phyloP scores from a whole-genome alignment of 306 rosid genomes.

The Vigna radiata region DNA sequence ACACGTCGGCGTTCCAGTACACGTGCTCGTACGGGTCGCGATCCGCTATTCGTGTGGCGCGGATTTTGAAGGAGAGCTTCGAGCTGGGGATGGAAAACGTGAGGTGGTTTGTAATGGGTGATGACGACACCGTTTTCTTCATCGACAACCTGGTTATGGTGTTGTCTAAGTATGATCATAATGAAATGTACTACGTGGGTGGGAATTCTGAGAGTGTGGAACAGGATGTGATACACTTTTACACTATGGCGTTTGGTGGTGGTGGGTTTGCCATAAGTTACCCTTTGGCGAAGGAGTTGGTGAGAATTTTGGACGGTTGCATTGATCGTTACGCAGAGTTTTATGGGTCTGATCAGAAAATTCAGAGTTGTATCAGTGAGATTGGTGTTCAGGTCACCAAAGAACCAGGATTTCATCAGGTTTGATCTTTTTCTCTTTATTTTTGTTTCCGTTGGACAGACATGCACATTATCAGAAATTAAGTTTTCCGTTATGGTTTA shows the following conservation, averaged over 20 bases:
- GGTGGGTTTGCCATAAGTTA: constrained; percentile 82
- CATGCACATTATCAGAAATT: neutral
- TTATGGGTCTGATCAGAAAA: constrained; percentile 75
- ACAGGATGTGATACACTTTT: constrained; percentile 62
- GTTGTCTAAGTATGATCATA: constrained; percentile 72
- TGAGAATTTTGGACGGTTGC: constrained; percentile 72
- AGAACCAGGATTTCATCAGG: constrained; percentile 86
- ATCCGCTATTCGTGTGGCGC: constrained; percentile 70
- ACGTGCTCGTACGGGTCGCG: constrained; percentile 67
- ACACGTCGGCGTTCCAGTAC: constrained; percentile 66
- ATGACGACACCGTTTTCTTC: constrained; percentile 83
- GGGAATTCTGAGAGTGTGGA: constrained; percentile 82
- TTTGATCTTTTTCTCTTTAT: neutral
- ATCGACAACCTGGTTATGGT: constrained; percentile 63
- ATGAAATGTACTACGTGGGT: constrained; percentile 82
- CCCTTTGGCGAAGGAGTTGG: constrained; percentile 67
- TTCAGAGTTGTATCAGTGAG: constrained; percentile 72
- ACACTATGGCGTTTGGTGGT: constrained; percentile 74
- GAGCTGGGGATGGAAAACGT: constrained; percentile 60
- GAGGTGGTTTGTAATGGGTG: constrained; percentile 92
- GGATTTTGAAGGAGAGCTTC: constrained; percentile 81
- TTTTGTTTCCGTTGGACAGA: neutral
- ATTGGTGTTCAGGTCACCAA: constrained; percentile 76
- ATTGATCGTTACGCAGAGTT: constrained; percentile 59
- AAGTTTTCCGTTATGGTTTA: neutral